Evolutionary conservation across 116 monocot species (phyloP).

Genomic region (Trichopus zeylanicus): DNA sequence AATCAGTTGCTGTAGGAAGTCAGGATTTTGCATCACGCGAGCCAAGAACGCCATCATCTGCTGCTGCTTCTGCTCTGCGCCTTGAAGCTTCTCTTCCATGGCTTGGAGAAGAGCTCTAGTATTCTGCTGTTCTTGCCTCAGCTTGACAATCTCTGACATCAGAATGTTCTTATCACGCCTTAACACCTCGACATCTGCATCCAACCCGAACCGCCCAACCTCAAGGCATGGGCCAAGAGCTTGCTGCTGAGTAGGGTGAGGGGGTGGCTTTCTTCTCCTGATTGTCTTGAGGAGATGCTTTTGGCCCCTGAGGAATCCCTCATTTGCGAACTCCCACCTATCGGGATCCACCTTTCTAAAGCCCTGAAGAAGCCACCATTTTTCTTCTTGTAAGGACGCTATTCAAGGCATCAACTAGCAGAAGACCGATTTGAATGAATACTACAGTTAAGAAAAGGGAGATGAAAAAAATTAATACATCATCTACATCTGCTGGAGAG

Average conservation of each 20-base stretch:
- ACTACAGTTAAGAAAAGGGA: neutral
- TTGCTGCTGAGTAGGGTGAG: constrained; percentile 35
- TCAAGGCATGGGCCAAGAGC: constrained; percentile 43
- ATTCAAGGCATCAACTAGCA: neutral
- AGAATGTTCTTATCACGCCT: constrained; percentile 64
- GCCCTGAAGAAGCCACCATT: constrained; percentile 42
- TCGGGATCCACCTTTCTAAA: constrained; percentile 97
- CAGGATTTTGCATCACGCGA: constrained; percentile 62
- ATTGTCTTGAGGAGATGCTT: constrained; percentile 82
- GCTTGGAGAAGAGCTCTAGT: constrained; percentile 38
- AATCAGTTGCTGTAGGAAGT: constrained; percentile 51
- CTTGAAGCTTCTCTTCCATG: constrained; percentile 66
- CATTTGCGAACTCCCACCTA: constrained; percentile 90
- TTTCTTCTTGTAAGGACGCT: neutral
- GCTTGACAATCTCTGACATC: constrained; percentile 83
- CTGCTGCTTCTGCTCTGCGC: constrained; percentile 76
- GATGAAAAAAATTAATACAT: neutral
- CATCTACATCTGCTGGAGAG: neutral
- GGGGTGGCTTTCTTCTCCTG: constrained; percentile 45
- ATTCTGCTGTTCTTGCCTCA: constrained; percentile 84
- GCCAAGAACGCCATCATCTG: constrained; percentile 78
- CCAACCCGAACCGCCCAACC: constrained; percentile 59
- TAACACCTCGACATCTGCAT: constrained; percentile 51
- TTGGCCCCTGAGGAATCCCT: constrained; percentile 75
- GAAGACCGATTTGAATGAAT: neutral